Base-by-base conservation (phyloP, 2,329 filamentous ascomycete species). In the Onygenales sp. region DNA sequence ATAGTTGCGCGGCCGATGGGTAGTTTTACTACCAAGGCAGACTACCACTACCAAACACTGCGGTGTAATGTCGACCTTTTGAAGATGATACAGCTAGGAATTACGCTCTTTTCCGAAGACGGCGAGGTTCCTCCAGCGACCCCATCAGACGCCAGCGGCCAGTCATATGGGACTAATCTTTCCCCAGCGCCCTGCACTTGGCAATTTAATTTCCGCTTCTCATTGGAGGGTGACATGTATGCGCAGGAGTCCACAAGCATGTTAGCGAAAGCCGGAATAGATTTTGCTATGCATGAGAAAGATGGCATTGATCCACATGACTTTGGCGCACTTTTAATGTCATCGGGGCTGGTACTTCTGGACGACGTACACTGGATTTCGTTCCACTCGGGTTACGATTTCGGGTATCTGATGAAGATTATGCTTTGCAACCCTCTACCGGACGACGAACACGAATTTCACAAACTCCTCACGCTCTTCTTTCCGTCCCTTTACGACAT, bases 141-240 rank as follows among this genome's bases (percentile, higher is more conserved):
- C 59, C 82, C 84, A 27, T 74, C 75, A 33, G 66, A 81, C 55
- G 69, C 75, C 52, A 73, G 74, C 57, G 69, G 75, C 43, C 72
- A 74, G 58, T 70, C 72, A 31, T 78, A 80, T 58, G 72, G 70
- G 17, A 77, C 75, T 58, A 77, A 76, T 58, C 72, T 80, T 52
- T 67, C 76, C n/a, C 69, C 70, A 38, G 84, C 89, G 55, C 92
- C 89, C 13, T 94, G 87, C 66, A 94, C 92, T 14, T 98, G 93
- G 93, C 92, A 96, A 62, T 98, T 98, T 79, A 97, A 98, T 77
- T 98, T 98, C 73, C 86, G 91, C 63, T 98, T 97, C 71, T 93
- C 89, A 1, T 78, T 96, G 8, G 87, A 93, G 60, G 84, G 92
- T 41, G 93, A 98, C 72, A 98, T 98, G 93, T 97, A 94, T 73